Evolutionary conservation across 2,329 filamentous ascomycete species (phyloP).

Genomic region (Claviceps sorghi): DNA sequence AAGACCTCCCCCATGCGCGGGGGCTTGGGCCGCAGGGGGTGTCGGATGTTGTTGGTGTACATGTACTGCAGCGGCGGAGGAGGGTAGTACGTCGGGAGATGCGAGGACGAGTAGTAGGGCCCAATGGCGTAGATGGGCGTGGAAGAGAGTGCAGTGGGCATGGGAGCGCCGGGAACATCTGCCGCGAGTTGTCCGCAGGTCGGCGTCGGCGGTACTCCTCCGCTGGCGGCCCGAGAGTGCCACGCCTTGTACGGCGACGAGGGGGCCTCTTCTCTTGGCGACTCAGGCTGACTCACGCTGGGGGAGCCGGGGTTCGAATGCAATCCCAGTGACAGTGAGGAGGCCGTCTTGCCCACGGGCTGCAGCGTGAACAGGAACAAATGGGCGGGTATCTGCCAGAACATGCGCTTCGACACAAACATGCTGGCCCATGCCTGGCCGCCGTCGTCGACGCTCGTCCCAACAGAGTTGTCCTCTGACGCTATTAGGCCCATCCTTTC

Average conservation of each 20-base stretch:
- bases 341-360: slow-evolving; percentile 28
- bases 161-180: slow-evolving; percentile 26
- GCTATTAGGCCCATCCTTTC: slow-evolving; percentile 84
- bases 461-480: slow-evolving; percentile 61
- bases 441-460: slow-evolving; percentile 44
- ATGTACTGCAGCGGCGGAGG: slow-evolving; percentile 70
- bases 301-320: slow-evolving; percentile 35
- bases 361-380: slow-evolving; percentile 78
- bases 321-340: slow-evolving; percentile 22
- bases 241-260: neutral
- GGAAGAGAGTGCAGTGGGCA: slow-evolving; percentile 19
- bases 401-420: slow-evolving; percentile 67
- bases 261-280: slow-evolving; percentile 8
- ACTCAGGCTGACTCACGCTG: slow-evolving; percentile 15
- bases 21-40: slow-evolving; percentile 77
- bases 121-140: slow-evolving; percentile 34
- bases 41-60: slow-evolving; percentile 62
- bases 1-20: slow-evolving; percentile 83
- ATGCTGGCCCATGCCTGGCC: slow-evolving; percentile 59
- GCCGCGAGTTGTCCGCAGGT: slow-evolving; percentile 11
- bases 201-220: slow-evolving; percentile 6
- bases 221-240: slow-evolving; percentile 7
- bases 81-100: slow-evolving; percentile 83
- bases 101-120: slow-evolving; percentile 68
- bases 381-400: slow-evolving; percentile 83